Base-by-base conservation (phyloP, 2,329 filamentous ascomycete genomes). In the Fusarium sp. region DNA sequence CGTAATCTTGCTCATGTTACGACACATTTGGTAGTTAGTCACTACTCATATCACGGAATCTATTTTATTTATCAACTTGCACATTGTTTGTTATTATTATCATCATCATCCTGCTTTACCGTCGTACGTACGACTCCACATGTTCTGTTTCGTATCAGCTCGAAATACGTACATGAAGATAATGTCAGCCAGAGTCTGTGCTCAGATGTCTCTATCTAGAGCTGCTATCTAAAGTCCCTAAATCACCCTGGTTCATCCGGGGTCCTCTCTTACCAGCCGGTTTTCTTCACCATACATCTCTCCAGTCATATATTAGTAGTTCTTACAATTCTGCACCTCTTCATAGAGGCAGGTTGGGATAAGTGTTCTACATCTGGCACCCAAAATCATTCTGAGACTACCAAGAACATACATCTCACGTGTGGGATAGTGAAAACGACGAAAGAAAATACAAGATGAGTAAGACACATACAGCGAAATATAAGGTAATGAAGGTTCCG, bases 21-120 rank as follows among this genome's bases (percentile, higher is more conserved):
- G 63, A 71, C 56, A 78, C 63, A 53, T 61, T 69, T 67, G 66
- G 69, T 56, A 74, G 44, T 55, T 51, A 50, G 62, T 38, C 57
- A 63, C 69, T 67, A 63, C 66, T 75, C 39, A 53, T 71, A 54
- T 44, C 41, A 54, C 65, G 50, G 50, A 68, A 69, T 69, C 47
- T 58, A 68, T 74, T 74, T 72, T 72, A 41, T 73, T 72, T 77
- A 60, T 72, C 56, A 68, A 48, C 45, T 41, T 59, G 18, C 50
- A 26, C 35, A 44, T 50, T 50, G 15, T n/a, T n/a, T 32, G 28
- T 18, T 18, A n/a, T 50, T 12, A 10, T 24, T 18, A 51, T 50
- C 24, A 5, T 32, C 18, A 24, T 51, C n/a, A 41, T 53, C 30
- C 10, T 44, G 10, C 30, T 45, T 11, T 30, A 17, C 45, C 26